Evolutionary conservation across 768 basidiomycete genomes (phyloP), one percentile per base, ranked within the genome.

Genomic region (Podaxis pistillaris): DNA sequence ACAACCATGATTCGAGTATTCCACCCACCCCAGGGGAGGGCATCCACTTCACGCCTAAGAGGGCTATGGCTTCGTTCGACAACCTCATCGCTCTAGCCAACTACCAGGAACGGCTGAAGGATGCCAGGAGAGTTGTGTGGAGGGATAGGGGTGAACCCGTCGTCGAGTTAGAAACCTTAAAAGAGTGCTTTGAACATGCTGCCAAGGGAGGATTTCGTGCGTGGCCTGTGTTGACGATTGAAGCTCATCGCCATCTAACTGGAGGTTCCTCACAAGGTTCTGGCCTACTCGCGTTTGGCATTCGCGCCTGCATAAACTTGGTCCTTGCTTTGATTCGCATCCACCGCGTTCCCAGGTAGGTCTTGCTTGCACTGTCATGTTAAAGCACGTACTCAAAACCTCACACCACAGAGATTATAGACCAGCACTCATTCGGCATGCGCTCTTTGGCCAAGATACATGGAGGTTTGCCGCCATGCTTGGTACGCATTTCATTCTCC

Each of bases 391-490:
- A 46, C 22, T 46, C 44, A 40, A 41, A 30, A 44, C 4, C 2
- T 9, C 44, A 9, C 52, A 36, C 11, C 30, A 49, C 37, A 94
- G 91, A 68, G 77, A 84, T n/a, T 74, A 82, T 59, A 85, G 90
- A 9, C 74, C 90, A 7, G 74, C 84, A 3, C 72, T 94, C 24
- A 80, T 97, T 55, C 84, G 89, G 3, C 90, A 85, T 76, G 95
- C 94, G 0, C 78, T 96, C 49, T 91, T 97, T 66, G 94, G 94
- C 0, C 65, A 78, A 46, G 95, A 97, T 69, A 88, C 92, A 0
- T 83, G 90, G 69, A 79, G 95, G 19, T 96, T 96, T 65, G 92
- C 88, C 3, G 86, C 88, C 0, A 96, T 96, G 93, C 78, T 98
- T 40, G 94, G 93, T 88, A 64, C 28, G 73, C 54, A 26, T n/a